Evolutionary conservation across 2,329 filamentous ascomycete species (phyloP).

Genomic region (Nothophaeocryptopus gaeumannii): DNA sequence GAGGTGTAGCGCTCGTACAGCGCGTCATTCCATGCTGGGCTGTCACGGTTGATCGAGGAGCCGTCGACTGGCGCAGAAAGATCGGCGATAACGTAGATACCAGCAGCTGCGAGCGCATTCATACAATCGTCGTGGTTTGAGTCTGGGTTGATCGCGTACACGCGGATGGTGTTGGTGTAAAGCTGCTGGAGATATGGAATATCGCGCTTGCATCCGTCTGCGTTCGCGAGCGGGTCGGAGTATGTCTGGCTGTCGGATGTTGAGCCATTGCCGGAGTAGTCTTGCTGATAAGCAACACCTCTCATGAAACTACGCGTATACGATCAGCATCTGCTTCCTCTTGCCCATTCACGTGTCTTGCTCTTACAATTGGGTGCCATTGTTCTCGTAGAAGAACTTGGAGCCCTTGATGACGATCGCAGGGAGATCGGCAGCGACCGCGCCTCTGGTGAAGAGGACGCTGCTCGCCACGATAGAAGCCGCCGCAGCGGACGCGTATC

Average conservation of each 20-base stretch:
- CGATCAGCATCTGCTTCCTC: conserved; percentile 1
- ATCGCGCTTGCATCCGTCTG: conserved; percentile 72
- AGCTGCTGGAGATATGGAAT: conserved; percentile 76
- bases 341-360: neutral
- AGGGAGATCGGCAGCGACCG: conserved; percentile 56
- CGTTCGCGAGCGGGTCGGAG: conserved; percentile 77
- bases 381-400: conserved; percentile 88
- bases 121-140: conserved; percentile 81
- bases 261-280: conserved; percentile 50
- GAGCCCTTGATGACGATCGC: conserved; percentile 71
- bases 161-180: conserved; percentile 88
- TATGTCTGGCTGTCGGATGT: conserved; percentile 55
- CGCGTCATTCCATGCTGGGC: conserved; percentile 72
- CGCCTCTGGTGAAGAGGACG: conserved; percentile 25
- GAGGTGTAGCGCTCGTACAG: conserved; percentile 77
- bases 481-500: conserved; percentile 49
- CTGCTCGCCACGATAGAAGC: conserved; percentile 39
- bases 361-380: conserved; percentile 67
- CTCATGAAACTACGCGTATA: conserved; percentile 67
- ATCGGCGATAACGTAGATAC: conserved; percentile 95
- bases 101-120: conserved; percentile 73
- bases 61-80: conserved; percentile 66
- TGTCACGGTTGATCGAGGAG: conserved; percentile 79
- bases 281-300: conserved; percentile 91
- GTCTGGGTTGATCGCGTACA: conserved; percentile 84